phyloP scores from a whole-genome alignment of 2,329 filamentous ascomycete genomes.

The Aspergillus versicolor region DNA sequence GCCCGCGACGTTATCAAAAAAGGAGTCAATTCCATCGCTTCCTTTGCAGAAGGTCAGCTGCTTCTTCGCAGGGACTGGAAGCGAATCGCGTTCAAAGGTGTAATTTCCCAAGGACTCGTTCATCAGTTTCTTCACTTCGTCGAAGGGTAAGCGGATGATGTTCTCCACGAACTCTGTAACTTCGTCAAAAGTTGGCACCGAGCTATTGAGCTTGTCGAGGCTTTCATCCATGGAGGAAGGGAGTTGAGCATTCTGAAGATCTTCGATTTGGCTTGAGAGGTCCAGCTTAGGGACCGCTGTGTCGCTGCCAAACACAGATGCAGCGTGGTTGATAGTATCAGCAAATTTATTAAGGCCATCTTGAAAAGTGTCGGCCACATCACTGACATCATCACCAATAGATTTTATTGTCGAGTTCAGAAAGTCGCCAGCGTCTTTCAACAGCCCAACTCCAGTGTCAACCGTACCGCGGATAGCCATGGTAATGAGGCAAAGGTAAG shows the following conservation, averaged over 20 bases:
- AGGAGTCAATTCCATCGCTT: conserved; percentile 75
- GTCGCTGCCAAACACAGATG: conserved; percentile 46
- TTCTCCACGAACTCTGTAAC: conserved; percentile 78
- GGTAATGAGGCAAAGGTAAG: conserved; percentile 85
- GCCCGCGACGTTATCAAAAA: conserved; percentile 72
- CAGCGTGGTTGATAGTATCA: conserved; percentile 57
- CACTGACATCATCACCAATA: conserved; percentile 48
- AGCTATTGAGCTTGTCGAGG: conserved; percentile 70
- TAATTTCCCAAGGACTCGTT: conserved; percentile 71
- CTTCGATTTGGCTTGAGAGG: conserved; percentile 62
- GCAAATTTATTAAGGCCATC: conserved; percentile 54
- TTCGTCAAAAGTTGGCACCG: conserved; percentile 78
- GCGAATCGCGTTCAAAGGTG: conserved; percentile 72
- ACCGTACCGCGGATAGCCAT: conserved; percentile 78
- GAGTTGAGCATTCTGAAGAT: conserved; percentile 69
- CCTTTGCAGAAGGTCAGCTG: conserved; percentile 83
- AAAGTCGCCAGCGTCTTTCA: conserved; percentile 60
- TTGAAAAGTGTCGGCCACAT: conserved; percentile 50
- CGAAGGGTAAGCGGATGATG: conserved; percentile 75
- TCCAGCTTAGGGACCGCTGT: conserved; percentile 57
- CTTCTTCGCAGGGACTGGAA: conserved; percentile 82
- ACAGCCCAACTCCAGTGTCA: conserved; percentile 63
- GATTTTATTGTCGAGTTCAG: conserved; percentile 56
- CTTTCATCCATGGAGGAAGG: conserved; percentile 66
- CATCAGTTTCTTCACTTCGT: conserved; percentile 72